phyloP scores from a whole-genome alignment of 192 early-diverging fungal species.

The Tieghemiomyces parasiticus region DNA sequence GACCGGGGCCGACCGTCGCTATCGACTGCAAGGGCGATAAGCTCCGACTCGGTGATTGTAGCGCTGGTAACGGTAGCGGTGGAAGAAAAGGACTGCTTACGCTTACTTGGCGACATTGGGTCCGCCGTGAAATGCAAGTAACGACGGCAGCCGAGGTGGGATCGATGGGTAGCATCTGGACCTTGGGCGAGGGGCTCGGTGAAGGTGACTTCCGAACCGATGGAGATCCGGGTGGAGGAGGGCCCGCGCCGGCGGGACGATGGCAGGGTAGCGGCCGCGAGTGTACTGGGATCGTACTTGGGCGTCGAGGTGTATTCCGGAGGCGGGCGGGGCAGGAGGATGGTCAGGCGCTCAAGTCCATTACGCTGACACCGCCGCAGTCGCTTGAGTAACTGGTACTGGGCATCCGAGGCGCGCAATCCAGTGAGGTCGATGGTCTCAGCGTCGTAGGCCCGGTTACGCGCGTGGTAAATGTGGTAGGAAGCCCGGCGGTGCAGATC shows the following conservation, averaged over 20 bases:
- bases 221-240: background rate
- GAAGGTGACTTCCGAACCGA: background rate
- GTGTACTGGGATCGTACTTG: too few relatives aligned
- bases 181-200: background rate
- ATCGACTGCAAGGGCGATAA: too few relatives aligned
- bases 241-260: background rate
- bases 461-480: background rate
- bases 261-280: too few relatives aligned
- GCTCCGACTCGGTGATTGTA: too few relatives aligned
- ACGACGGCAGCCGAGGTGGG: background rate
- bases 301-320: too few relatives aligned
- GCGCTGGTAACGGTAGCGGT: background rate
- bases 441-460: background rate
- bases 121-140: background rate
- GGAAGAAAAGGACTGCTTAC: background rate
- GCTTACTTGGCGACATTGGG: background rate
- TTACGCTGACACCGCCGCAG: background rate
- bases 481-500: background rate
- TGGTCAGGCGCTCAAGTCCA: background rate
- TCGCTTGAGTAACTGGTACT: background rate
- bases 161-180: background rate
- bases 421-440: background rate
- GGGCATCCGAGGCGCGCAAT: background rate
- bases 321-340: background rate
- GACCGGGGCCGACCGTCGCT: background rate